Conservation (phyloP, 2,329 filamentous ascomycete species). For the Metarhizium sp. region DNA sequence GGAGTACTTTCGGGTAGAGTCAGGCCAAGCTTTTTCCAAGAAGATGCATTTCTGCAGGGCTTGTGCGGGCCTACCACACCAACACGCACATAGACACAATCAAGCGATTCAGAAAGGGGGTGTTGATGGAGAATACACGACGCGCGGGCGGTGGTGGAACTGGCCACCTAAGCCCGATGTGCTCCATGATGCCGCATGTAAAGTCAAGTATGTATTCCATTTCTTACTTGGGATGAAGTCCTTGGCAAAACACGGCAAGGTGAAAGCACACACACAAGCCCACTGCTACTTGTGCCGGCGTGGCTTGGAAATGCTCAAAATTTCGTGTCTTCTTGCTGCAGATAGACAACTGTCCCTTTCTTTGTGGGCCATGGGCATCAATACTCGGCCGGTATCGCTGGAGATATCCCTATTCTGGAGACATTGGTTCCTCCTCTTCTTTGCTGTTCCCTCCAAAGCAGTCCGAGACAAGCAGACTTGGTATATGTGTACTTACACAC, state of each 20-base stretch:
- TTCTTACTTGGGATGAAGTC: background rate
- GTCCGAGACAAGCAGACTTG: too few species aligned
- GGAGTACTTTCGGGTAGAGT: background rate
- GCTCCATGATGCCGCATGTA: background rate
- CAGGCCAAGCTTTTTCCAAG: background rate
- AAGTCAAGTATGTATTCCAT: background rate
- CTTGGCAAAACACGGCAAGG: background rate
- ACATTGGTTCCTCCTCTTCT: too few species aligned
- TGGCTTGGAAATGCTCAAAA: background rate
- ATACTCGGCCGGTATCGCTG: too few species aligned
- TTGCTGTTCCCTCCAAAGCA: too few species aligned
- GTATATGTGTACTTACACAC: too few species aligned
- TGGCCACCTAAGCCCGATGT: background rate
- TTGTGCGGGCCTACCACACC: background rate
- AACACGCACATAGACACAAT: background rate
- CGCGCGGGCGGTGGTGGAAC: too few species aligned
- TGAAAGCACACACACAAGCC: background rate
- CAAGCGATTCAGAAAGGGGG: background rate
- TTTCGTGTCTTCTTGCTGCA: background rate
- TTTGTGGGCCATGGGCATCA: too few species aligned
- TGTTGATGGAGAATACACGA: too few species aligned
- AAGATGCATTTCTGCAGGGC: background rate
- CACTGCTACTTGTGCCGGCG: background rate
- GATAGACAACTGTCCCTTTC: background rate
- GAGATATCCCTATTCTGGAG: too few species aligned